A percentile compares a stretch with the other conserved stretches of the same genome.
These are phyloP conservation scores for Canavalia gladiata DNA, from an alignment of 306 rosid species.

Conservation along the genomic window DNA sequence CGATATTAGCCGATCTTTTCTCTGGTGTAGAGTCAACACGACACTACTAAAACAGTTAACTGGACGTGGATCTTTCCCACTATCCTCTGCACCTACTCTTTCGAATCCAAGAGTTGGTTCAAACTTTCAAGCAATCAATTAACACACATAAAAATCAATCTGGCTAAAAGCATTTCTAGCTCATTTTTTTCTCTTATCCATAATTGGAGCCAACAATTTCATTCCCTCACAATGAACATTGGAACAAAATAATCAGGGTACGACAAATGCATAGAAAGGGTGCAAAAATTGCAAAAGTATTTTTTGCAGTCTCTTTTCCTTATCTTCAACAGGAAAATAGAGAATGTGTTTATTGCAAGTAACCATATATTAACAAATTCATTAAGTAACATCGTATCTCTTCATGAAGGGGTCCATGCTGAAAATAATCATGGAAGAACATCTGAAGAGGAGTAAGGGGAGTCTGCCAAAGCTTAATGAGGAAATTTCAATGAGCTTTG, in stretches of 20 bases:
- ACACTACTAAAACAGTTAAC: too few species aligned
- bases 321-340: constrained; percentile 41
- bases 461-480: constrained; percentile 47
- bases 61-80: neutral
- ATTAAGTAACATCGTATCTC: constrained; percentile 54
- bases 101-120: neutral
- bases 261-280: constrained; percentile 39
- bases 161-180: neutral
- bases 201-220: constrained; percentile 27
- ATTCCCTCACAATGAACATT: constrained; percentile 43
- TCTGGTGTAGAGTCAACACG: too few species aligned
- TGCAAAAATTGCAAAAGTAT: constrained; percentile 39
- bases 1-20: too few species aligned
- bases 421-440: constrained; percentile 57
- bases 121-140: neutral
- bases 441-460: constrained; percentile 45
- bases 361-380: constrained; percentile 63
- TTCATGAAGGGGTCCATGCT: constrained; percentile 56
- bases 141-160: neutral
- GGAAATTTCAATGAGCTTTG: constrained; percentile 59
- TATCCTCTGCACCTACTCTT: neutral
- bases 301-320: constrained; percentile 45
- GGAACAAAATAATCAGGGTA: constrained; percentile 5
- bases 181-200: constrained; percentile 15
- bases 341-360: constrained; percentile 56